These are phyloP conservation scores for Colletotrichum melonis DNA, from an alignment of 2,329 filamentous ascomycete genomes.

Conservation along the genomic window DNA sequence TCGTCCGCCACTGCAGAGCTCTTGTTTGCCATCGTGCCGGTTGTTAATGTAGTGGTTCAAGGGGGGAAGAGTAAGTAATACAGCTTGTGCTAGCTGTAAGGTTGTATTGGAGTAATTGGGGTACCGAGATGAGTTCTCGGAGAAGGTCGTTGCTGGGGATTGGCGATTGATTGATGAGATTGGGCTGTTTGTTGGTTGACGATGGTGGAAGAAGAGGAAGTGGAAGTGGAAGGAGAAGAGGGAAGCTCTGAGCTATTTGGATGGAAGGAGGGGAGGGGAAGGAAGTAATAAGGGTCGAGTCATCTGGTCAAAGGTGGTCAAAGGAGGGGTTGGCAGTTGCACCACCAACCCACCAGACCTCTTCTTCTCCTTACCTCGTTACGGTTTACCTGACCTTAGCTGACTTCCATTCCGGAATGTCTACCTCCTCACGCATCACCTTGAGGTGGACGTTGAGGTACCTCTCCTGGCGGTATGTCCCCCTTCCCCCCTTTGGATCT, in stretches of 20 bases:
- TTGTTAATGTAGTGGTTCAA: constrained; percentile 13
- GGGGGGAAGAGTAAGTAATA: constrained; percentile 12
- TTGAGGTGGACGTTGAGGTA: constrained; percentile 4
- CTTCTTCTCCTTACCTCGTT: neutral
- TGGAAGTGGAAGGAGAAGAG: constrained; percentile 7
- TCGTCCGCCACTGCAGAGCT: constrained; percentile 69
- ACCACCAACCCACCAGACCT: constrained; percentile 22
- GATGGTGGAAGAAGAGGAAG: neutral
- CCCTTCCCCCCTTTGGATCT: neutral
- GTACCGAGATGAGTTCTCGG: constrained; percentile 1
- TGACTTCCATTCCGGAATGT: neutral
- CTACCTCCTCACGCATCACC: constrained; percentile 5
- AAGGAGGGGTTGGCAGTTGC: constrained; percentile 39
- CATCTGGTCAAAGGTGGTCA: constrained; percentile 34
- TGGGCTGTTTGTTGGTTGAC: constrained; percentile 27
- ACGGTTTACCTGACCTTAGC: neutral
- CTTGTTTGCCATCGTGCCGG: constrained; percentile 68
- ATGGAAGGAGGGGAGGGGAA: constrained; percentile 38
- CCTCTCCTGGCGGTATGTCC: constrained; percentile 9
- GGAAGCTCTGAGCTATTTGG: constrained; percentile 27
- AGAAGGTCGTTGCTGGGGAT: constrained; percentile 15
- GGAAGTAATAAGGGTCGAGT: constrained; percentile 38
- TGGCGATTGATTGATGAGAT: constrained; percentile 33
- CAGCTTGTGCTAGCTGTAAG: constrained; percentile 16
- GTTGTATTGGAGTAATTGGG: constrained; percentile 20